Conservation (phyloP, 2,329 filamentous ascomycete species). For the Spiromastix sp. region DNA sequence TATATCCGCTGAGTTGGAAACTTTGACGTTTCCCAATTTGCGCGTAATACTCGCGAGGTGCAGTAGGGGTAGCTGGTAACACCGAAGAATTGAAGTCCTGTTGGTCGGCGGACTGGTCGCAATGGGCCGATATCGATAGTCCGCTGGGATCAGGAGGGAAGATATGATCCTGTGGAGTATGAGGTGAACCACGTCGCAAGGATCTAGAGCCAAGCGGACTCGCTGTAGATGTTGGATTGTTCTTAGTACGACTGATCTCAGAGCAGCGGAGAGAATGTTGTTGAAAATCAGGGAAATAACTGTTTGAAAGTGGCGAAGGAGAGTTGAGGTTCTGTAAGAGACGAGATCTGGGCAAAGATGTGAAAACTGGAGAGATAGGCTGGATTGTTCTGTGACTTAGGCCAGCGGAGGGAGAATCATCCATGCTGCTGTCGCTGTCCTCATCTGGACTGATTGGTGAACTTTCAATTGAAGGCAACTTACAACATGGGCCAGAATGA, state of each 20-base stretch:
- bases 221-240: conserved; percentile 42
- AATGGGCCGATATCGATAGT: conserved; percentile 65
- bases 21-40: conserved; percentile 51
- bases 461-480: conserved; percentile 23
- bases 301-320: conserved; percentile 31
- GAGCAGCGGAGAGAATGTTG: conserved; percentile 12
- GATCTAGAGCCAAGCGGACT: conserved; percentile 48
- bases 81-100: conserved; percentile 34
- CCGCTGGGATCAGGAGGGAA: conserved; percentile 70
- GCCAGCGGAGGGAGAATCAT: conserved; percentile 21
- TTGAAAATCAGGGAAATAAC: conserved; percentile 18
- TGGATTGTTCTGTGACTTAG: conserved; percentile 23
- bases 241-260: conserved; percentile 42
- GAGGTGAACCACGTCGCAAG: conserved; percentile 51
- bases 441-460: conserved; percentile 18
- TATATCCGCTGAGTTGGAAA: conserved; percentile 60
- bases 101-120: conserved; percentile 30
- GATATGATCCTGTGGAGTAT: conserved; percentile 67
- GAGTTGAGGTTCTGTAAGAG: conserved; percentile 29
- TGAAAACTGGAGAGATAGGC: conserved; percentile 20
- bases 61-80: conserved; percentile 76
- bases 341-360: conserved; percentile 28
- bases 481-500: conserved; percentile 24
- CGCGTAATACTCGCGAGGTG: conserved; percentile 46
- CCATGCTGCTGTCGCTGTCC: conserved; percentile 23